phyloP scores from a whole-genome alignment of 106 monocot genomes.

The Cymbidium sinense region DNA sequence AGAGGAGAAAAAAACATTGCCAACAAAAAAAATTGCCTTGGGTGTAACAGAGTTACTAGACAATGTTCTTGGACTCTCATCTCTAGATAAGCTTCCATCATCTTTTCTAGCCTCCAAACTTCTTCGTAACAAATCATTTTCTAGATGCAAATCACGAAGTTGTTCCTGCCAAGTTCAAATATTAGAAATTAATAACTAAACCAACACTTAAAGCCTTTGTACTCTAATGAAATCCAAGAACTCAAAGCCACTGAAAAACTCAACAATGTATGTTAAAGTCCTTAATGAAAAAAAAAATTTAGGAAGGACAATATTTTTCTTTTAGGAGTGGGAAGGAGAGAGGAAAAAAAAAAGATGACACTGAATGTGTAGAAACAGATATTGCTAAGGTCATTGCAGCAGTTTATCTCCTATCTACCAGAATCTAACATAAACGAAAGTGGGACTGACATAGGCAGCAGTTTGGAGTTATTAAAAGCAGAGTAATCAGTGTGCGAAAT shows the following conservation, averaged over 20 bases:
- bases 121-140: constrained; percentile 62
- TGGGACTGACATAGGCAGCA: neutral
- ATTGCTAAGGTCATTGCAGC: neutral
- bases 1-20: neutral
- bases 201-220: neutral
- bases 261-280: neutral
- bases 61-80: constrained; percentile 22
- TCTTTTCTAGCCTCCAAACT: constrained; percentile 35
- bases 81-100: constrained; percentile 17
- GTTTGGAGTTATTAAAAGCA: neutral
- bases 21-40: constrained; percentile 1
- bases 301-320: neutral
- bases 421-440: neutral
- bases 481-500: neutral
- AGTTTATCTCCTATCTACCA: neutral
- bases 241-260: neutral
- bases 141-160: constrained; percentile 59
- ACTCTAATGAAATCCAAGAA: constrained; percentile 2
- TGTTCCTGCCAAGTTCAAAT: constrained; percentile 37
- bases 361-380: neutral
- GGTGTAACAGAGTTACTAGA: constrained; percentile 21
- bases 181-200: neutral
- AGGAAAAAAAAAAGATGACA: neutral
- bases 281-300: neutral
- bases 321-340: neutral